Conservation (phyloP, 345 rosid genomes). For the Boechera divaricarpa region DNA sequence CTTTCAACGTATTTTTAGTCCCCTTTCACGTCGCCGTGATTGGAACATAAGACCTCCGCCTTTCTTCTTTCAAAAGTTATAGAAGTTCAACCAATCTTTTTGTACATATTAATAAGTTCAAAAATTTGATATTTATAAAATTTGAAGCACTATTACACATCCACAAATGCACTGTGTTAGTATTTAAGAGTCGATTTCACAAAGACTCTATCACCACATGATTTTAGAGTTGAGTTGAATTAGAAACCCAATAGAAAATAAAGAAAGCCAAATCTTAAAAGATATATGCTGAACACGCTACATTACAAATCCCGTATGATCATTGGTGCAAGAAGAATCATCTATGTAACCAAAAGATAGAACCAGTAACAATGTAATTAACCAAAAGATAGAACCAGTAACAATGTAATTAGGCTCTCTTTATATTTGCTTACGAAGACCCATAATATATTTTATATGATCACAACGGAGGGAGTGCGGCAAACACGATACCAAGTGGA, state of each 20-base stretch:
- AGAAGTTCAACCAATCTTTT: no score
- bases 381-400: not conserved
- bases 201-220: not conserved
- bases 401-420: not conserved
- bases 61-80: no score
- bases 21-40: no score
- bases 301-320: not conserved
- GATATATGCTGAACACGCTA: not conserved
- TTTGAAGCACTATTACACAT: no score
- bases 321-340: slow-evolving; percentile 1
- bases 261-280: not conserved
- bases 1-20: not conserved
- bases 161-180: no score
- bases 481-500: slow-evolving; percentile 42
- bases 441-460: slow-evolving; percentile 7
- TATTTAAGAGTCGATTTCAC: no score
- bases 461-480: slow-evolving; percentile 29
- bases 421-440: not conserved
- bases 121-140: no score
- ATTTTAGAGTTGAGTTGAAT: not conserved
- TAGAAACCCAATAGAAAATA: not conserved
- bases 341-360: not conserved
- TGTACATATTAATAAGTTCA: no score
- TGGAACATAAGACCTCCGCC: no score
- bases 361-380: not conserved